Percentiles rank a stretch among this genome's conserved stretches.
Conservation (phyloP, 2,329 filamentous ascomycete genomes). For the Botrytis fragariae region DNA sequence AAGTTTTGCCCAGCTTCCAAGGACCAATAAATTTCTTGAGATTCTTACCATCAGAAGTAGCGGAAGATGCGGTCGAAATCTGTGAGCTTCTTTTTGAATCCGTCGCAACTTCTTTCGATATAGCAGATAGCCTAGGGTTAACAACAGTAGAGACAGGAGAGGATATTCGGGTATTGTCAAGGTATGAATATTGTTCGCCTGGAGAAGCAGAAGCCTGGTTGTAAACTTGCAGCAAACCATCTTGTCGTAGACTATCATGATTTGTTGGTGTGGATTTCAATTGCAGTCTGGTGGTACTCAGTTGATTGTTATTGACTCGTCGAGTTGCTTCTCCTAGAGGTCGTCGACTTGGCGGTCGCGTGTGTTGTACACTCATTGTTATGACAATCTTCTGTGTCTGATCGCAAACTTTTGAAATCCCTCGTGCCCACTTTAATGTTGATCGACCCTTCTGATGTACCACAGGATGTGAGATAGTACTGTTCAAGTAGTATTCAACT, state of each 20-base stretch:
- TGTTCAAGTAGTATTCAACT: not conserved
- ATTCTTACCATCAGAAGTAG: slow-evolving; percentile 36
- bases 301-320: slow-evolving; percentile 37
- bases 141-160: slow-evolving; percentile 35
- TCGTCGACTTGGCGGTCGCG: slow-evolving; percentile 35
- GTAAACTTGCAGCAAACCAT: slow-evolving; percentile 27
- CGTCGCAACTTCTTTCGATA: slow-evolving; percentile 37
- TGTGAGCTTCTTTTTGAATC: slow-evolving; percentile 43
- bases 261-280: slow-evolving; percentile 30
- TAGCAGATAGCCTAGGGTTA: slow-evolving; percentile 39
- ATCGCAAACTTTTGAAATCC: not conserved
- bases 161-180: slow-evolving; percentile 25
- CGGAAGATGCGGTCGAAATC: slow-evolving; percentile 41
- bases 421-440: not conserved
- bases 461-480: not conserved
- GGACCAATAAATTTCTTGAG: slow-evolving; percentile 79
- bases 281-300: slow-evolving; percentile 5
- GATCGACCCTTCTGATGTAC: not conserved
- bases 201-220: slow-evolving; percentile 21
- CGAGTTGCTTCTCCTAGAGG: slow-evolving; percentile 37
- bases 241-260: slow-evolving; percentile 32
- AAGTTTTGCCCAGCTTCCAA: slow-evolving; percentile 85
- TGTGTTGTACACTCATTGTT: slow-evolving; percentile 28
- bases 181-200: slow-evolving; percentile 21
- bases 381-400: not conserved